A percentile compares a stretch with the other conserved stretches of the same genome.
Conservation (phyloP, 2,329 filamentous ascomycete species). For the Paecilomyces fulvus region DNA sequence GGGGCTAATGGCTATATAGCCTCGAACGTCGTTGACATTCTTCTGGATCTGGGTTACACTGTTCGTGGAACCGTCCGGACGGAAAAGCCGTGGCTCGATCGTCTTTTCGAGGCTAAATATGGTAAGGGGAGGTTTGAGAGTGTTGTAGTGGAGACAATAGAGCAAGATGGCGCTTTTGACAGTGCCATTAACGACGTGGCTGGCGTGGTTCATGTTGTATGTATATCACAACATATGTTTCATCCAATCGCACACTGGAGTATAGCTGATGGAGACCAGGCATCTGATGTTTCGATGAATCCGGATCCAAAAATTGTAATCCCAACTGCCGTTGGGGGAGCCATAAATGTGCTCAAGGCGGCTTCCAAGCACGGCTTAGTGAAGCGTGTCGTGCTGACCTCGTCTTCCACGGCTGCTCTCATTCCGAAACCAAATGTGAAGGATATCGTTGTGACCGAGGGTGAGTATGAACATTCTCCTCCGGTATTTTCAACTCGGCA, state of each 20-base stretch:
- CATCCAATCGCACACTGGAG: neutral
- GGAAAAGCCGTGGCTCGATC: conserved; percentile 27
- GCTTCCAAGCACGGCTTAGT: conserved; percentile 8
- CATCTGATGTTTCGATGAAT: conserved; percentile 17
- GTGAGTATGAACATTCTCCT: neutral
- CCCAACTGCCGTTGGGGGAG: conserved; percentile 30
- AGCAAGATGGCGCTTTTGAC: conserved; percentile 29
- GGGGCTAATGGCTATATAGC: conserved; percentile 41
- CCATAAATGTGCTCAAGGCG: conserved; percentile 25
- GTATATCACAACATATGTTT: neutral
- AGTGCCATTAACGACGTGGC: conserved; percentile 30
- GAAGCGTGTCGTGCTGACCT: conserved; percentile 7
- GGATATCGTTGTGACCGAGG: conserved; percentile 3
- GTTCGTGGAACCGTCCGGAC: conserved; percentile 41
- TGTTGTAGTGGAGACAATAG: conserved; percentile 32
- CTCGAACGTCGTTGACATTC: conserved; percentile 32
- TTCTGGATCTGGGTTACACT: conserved; percentile 34
- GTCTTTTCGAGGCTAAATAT: conserved; percentile 21
- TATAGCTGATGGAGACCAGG: neutral
- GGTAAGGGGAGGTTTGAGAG: conserved; percentile 28
- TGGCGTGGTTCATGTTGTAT: neutral
- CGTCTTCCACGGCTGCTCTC: conserved; percentile 3
- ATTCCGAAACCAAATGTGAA: conserved; percentile 2
- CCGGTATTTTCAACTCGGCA: neutral
- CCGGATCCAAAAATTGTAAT: conserved; percentile 38